Conservation (phyloP, 2,329 filamentous ascomycete genomes). For the Calonectria crousiana region DNA sequence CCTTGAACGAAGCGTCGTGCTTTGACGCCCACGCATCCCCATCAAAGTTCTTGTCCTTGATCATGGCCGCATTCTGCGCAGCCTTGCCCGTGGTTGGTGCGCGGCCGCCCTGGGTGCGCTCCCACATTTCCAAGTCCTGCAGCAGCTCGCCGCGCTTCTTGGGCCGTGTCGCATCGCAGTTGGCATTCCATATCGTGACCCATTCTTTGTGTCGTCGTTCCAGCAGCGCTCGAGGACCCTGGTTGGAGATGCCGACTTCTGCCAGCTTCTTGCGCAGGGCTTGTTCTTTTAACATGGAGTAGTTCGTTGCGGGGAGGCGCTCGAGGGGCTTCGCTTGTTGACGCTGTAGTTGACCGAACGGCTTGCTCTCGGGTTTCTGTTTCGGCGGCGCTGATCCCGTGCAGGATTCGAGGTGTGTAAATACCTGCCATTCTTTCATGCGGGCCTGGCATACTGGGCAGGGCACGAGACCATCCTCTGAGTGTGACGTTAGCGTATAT, state of each 20-base stretch:
- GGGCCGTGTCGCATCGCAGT: conserved; percentile 85
- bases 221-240: conserved; percentile 76
- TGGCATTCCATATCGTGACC: conserved; percentile 96
- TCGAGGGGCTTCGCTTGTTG: conserved; percentile 61
- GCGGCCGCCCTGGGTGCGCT: conserved; percentile 80
- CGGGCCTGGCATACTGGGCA: conserved; percentile 85
- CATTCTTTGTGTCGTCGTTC: conserved; percentile 90
- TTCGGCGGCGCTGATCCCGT: conserved; percentile 50
- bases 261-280: conserved; percentile 83
- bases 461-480: conserved; percentile 80
- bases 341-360: conserved; percentile 36
- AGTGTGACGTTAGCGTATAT: conserved; percentile 25
- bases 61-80: conserved; percentile 54
- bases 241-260: conserved; percentile 81
- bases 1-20: conserved; percentile 81
- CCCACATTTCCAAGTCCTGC: conserved; percentile 87
- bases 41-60: conserved; percentile 93
- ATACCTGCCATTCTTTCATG: conserved; percentile 86
- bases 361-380: conserved; percentile 21
- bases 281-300: conserved; percentile 85
- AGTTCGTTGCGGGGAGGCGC: conserved; percentile 84
- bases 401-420: conserved; percentile 82
- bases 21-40: conserved; percentile 78
- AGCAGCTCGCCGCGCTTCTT: conserved; percentile 79
- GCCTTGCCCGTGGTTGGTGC: conserved; percentile 56